These are phyloP conservation scores for Carnegiea gigantea DNA, from an alignment of 179 eudicot genomes.

Conservation along the genomic window DNA sequence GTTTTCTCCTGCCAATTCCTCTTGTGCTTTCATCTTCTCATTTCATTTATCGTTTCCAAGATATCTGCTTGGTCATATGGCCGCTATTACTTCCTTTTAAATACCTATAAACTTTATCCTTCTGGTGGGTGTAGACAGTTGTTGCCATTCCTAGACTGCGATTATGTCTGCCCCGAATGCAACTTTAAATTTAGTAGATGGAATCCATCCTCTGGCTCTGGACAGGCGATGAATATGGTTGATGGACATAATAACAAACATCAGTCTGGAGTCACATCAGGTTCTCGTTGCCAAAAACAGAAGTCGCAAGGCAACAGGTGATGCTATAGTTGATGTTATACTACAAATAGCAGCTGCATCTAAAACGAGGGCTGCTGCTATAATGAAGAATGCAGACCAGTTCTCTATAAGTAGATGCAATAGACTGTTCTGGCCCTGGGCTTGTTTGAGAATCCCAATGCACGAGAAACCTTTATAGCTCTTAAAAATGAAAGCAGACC, in stretches of 20 bases:
- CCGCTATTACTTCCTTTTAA: too few relatives aligned
- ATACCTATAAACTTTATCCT: too few relatives aligned
- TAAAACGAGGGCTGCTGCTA: constrained; percentile 64
- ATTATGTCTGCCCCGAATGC: constrained; percentile 54
- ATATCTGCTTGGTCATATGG: too few relatives aligned
- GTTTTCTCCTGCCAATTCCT: too few relatives aligned
- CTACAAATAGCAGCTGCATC: constrained; percentile 82
- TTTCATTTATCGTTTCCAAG: too few relatives aligned
- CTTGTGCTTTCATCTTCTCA: too few relatives aligned
- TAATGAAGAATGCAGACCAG: constrained; percentile 57
- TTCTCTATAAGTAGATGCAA: constrained; percentile 73
- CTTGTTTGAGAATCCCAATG: constrained; percentile 53
- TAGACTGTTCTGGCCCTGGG: constrained; percentile 57
- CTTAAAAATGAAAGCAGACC: constrained; percentile 55
- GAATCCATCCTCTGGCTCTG: constrained; percentile 71
- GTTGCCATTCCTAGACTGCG: constrained; percentile 28
- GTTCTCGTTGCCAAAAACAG: constrained; percentile 54
- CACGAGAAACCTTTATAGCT: constrained; percentile 60
- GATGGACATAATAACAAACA: constrained; percentile 51
- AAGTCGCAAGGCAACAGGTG: constrained; percentile 74
- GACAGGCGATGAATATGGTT: constrained; percentile 58
- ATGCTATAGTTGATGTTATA: constrained; percentile 77
- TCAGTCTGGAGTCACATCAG: constrained; percentile 37
- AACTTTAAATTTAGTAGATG: constrained; percentile 40
- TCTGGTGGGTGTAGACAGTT: too few relatives aligned